Percentiles rank a stretch among this genome's conserved stretches.
phyloP scores from a whole-genome alignment of 192 early-diverging fungal species.

The Phycomyces nitens region DNA sequence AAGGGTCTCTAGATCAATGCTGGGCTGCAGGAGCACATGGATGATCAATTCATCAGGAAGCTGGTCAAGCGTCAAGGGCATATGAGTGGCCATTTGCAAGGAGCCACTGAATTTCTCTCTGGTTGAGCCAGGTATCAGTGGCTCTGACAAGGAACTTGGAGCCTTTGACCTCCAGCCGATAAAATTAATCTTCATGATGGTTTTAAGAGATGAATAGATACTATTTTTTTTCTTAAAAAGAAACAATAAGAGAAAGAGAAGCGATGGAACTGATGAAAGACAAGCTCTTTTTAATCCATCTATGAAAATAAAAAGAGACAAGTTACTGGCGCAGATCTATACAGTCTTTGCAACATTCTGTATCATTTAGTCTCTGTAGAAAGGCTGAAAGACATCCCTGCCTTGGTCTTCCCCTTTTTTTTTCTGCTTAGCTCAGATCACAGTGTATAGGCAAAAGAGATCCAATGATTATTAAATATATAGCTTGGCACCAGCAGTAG shows the following conservation, averaged over 20 bases:
- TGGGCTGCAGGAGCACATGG: neutral
- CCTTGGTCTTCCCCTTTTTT: conserved; percentile 2
- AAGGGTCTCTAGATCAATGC: neutral
- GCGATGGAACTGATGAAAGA: neutral
- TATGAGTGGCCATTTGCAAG: no score
- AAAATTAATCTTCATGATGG: no score
- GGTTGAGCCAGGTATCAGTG: no score
- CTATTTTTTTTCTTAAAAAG: no score
- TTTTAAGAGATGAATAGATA: no score
- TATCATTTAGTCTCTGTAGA: no score
- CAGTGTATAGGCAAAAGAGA: neutral
- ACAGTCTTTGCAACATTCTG: no score
- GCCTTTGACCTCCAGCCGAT: no score
- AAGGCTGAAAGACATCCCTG: neutral
- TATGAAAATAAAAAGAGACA: neutral
- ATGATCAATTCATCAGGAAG: neutral
- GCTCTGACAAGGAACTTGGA: no score
- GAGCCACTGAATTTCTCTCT: no score
- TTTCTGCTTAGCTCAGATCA: neutral
- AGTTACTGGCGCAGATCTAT: no score
- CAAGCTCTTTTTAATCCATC: neutral
- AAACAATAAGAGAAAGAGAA: neutral
- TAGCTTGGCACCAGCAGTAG: no score
- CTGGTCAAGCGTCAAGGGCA: neutral
- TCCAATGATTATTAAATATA: neutral